Conservation (phyloP, 345 rosid genomes). For the Dovyalis caffra region DNA sequence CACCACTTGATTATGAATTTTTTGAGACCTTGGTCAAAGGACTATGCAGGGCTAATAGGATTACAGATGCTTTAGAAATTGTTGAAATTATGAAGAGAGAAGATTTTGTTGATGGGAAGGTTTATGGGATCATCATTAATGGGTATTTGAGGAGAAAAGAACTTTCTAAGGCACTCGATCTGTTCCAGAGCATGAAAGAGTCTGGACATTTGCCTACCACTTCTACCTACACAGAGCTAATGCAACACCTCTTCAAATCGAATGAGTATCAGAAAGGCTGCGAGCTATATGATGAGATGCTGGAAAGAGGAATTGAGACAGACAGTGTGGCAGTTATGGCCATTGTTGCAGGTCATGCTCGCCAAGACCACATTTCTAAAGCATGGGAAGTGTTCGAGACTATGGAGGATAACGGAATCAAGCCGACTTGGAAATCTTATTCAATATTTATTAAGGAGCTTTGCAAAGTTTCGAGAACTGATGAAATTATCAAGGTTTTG, state of each 20-base stretch:
- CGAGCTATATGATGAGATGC: slow-evolving; percentile 61
- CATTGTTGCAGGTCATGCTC: slow-evolving; percentile 63
- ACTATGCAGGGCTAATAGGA: slow-evolving; percentile 59
- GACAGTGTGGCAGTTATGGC: slow-evolving; percentile 59
- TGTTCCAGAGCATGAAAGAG: slow-evolving; percentile 52
- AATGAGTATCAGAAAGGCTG: slow-evolving; percentile 56
- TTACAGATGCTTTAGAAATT: slow-evolving; percentile 72
- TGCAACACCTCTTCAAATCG: slow-evolving; percentile 57
- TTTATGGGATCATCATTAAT: slow-evolving; percentile 49
- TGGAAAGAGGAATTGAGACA: slow-evolving; percentile 50
- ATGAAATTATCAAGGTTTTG: slow-evolving; percentile 53
- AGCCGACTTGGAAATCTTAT: slow-evolving; percentile 53
- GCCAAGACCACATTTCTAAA: slow-evolving; percentile 51
- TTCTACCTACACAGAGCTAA: slow-evolving; percentile 64
- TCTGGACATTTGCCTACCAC: slow-evolving; percentile 44
- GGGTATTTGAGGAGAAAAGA: slow-evolving; percentile 63
- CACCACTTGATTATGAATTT: slow-evolving; percentile 43
- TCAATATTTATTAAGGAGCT: slow-evolving; percentile 65
- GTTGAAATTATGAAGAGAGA: slow-evolving; percentile 64
- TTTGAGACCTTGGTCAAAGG: slow-evolving; percentile 72
- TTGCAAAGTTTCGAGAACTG: slow-evolving; percentile 48
- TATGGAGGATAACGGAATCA: slow-evolving; percentile 56
- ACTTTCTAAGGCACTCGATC: slow-evolving; percentile 53
- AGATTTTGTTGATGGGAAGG: slow-evolving; percentile 43
- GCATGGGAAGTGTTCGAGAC: slow-evolving; percentile 65